phyloP scores from a whole-genome alignment of 495 filamentous ascomycete genomes.

The Mytilinidion resinicola region DNA sequence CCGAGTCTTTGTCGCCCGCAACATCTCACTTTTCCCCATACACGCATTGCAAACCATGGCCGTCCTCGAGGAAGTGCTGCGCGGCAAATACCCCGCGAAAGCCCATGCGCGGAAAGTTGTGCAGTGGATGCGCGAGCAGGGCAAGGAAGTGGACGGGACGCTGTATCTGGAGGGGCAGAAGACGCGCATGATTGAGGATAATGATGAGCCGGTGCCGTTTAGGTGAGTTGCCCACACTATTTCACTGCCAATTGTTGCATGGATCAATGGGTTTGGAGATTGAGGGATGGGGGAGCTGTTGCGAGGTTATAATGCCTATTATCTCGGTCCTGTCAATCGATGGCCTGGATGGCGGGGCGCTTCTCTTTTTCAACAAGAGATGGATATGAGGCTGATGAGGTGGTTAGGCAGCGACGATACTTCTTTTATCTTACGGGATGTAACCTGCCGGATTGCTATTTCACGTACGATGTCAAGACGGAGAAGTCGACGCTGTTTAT shows the following conservation, averaged over 20 bases:
- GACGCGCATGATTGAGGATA: slow-evolving; percentile 42
- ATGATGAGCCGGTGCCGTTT: slow-evolving; percentile 4
- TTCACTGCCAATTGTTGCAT: too few relatives aligned
- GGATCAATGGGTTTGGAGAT: background rate
- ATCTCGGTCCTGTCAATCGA: too few relatives aligned
- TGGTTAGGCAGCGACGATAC: slow-evolving; percentile 67
- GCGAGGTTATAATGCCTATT: background rate
- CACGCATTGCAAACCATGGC: background rate
- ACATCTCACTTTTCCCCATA: too few relatives aligned
- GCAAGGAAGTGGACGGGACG: slow-evolving; percentile 53
- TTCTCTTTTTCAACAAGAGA: too few relatives aligned
- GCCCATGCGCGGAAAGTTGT: slow-evolving; percentile 76
- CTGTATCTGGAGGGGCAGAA: slow-evolving; percentile 86
- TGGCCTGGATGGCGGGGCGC: too few relatives aligned
- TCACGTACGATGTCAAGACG: slow-evolving; percentile 70
- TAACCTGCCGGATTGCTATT: slow-evolving; percentile 69
- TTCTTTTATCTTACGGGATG: slow-evolving; percentile 97
- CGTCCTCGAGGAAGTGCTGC: slow-evolving; percentile 17
- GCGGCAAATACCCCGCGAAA: slow-evolving; percentile 92
- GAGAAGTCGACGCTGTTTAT: slow-evolving; percentile 82
- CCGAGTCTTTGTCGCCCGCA: too few relatives aligned
- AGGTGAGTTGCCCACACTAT: background rate
- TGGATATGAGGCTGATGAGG: too few relatives aligned
- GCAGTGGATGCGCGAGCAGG: slow-evolving; percentile 58
- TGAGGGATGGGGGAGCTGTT: background rate